A percentile compares a stretch with the other conserved stretches of the same genome.
phyloP scores from a whole-genome alignment of 768 basidiomycete genomes.

The Mycena pura region DNA sequence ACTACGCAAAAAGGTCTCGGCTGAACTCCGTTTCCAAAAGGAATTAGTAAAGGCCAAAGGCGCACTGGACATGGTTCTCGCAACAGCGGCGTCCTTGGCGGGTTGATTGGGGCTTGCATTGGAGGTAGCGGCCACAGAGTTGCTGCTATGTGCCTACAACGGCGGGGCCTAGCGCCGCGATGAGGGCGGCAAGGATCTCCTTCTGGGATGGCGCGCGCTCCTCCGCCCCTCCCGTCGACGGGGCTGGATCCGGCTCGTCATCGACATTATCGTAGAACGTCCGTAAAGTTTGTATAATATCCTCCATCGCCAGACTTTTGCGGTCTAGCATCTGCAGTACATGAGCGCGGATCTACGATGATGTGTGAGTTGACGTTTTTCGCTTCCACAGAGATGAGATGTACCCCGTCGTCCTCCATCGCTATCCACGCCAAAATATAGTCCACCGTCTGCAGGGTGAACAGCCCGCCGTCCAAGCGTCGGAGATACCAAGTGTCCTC shows the following conservation, averaged over 20 bases:
- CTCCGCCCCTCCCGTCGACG: constrained; percentile 34
- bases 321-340: constrained; percentile 76
- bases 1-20: constrained; percentile 81
- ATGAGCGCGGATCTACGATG: constrained; percentile 76
- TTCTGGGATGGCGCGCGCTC: constrained; percentile 60
- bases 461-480: constrained; percentile 85
- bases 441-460: constrained; percentile 89
- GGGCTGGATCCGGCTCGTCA: constrained; percentile 47
- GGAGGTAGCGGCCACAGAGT: neutral
- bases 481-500: constrained; percentile 86
- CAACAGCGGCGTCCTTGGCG: constrained; percentile 49
- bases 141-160: constrained; percentile 10
- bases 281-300: constrained; percentile 74
- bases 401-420: constrained; percentile 96
- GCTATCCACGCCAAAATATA: constrained; percentile 94
- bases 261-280: constrained; percentile 79
- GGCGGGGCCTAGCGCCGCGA: constrained; percentile 57
- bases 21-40: constrained; percentile 87
- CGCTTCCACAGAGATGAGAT: neutral
- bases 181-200: constrained; percentile 72
- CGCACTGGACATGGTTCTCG: constrained; percentile 89
- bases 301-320: constrained; percentile 70
- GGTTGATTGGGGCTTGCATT: neutral
- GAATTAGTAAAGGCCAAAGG: constrained; percentile 85
- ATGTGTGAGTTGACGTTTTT: neutral